phyloP scores from a whole-genome alignment of 2,329 filamentous ascomycete genomes.

The Hypoxylon sp. region DNA sequence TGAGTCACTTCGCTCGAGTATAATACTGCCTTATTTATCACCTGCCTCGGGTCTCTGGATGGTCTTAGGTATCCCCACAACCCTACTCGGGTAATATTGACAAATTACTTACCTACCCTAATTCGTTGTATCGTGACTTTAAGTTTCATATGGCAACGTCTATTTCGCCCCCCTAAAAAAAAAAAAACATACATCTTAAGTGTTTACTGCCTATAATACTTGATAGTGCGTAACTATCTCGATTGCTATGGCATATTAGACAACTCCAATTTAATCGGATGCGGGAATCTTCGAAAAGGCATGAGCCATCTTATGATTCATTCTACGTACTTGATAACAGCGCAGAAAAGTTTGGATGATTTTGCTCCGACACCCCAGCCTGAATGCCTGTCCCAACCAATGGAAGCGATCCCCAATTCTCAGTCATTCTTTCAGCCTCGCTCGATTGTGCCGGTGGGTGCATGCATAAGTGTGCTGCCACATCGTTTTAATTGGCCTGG shows the following conservation, averaged over 20 bases:
- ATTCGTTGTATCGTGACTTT: conserved; percentile 1
- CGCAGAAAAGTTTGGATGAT: neutral
- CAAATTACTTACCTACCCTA: conserved; percentile 25
- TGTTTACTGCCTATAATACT: neutral
- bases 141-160: conserved; percentile 8
- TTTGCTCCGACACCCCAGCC: conserved; percentile 9
- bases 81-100: conserved; percentile 4
- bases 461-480: conserved; percentile 31
- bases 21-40: conserved; percentile 2
- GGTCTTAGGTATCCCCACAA: conserved; percentile 19
- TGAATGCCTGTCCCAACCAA: conserved; percentile 15
- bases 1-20: conserved; percentile 14
- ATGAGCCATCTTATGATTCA: conserved; percentile 14
- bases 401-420: conserved; percentile 15
- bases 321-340: conserved; percentile 5
- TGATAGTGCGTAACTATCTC: neutral
- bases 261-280: conserved; percentile 19
- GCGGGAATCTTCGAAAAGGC: conserved; percentile 2
- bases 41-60: conserved; percentile 17
- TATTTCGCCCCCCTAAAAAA: no score
- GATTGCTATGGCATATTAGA: conserved; percentile 6
- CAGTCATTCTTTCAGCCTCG: conserved; percentile 25
- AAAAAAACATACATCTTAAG: neutral
- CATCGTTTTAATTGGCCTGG: conserved; percentile 23
- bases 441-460: conserved; percentile 1